A percentile compares a stretch with the other conserved stretches of the same genome.
Conservation (phyloP, 2,329 filamentous ascomycete species). For the Neofusicoccum parvum region DNA sequence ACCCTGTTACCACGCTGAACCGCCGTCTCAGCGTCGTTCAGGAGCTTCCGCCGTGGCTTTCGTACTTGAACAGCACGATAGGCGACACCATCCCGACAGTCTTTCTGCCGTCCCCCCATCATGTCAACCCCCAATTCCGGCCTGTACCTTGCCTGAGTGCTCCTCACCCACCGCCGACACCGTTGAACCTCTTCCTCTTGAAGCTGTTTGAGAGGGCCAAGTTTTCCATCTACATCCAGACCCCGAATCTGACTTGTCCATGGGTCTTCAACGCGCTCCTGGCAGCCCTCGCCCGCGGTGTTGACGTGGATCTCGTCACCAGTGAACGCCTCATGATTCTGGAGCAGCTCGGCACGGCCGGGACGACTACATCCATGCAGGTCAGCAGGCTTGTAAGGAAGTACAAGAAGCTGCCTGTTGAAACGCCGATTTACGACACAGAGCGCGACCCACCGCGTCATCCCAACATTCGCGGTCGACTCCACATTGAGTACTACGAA, state of each 20-base stretch:
- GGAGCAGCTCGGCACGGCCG: slow-evolving; percentile 79
- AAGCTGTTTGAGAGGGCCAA: slow-evolving; percentile 62
- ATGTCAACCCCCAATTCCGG: slow-evolving; percentile 66
- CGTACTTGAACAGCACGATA: background rate
- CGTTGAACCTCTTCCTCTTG: slow-evolving; percentile 67
- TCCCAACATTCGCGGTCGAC: slow-evolving; percentile 43
- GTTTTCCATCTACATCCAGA: slow-evolving; percentile 67
- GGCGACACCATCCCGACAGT: slow-evolving; percentile 53
- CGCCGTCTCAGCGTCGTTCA: background rate
- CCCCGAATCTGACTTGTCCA: slow-evolving; percentile 74
- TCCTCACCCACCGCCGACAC: slow-evolving; percentile 61
- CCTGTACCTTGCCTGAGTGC: slow-evolving; percentile 56
- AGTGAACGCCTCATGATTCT: slow-evolving; percentile 72
- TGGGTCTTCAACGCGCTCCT: slow-evolving; percentile 65
- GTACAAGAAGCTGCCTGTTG: slow-evolving; percentile 46
- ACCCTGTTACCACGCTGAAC: background rate
- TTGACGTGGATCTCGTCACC: slow-evolving; percentile 69
- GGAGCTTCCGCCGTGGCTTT: slow-evolving; percentile 19
- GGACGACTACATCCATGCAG: slow-evolving; percentile 70
- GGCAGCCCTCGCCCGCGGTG: slow-evolving; percentile 63
- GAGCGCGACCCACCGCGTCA: slow-evolving; percentile 49
- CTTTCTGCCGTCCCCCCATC: slow-evolving; percentile 74
- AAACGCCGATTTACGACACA: slow-evolving; percentile 30
- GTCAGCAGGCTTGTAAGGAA: slow-evolving; percentile 60
- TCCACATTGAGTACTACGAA: slow-evolving; percentile 64